Conservation (phyloP, 2,329 filamentous ascomycete species). For the Talaromyces sp. region DNA sequence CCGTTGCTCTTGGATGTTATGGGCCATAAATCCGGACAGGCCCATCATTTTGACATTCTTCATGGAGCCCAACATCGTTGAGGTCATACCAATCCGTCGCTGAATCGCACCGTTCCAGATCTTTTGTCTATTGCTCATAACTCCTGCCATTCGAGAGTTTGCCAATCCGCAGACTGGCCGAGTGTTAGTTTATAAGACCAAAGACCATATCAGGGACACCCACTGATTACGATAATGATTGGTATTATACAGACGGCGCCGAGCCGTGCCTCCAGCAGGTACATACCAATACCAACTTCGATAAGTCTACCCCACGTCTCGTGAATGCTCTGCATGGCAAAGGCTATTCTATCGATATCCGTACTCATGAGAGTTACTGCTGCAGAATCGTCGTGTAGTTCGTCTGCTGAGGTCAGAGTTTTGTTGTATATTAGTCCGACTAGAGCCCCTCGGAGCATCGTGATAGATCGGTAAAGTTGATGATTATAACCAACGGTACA, state of each 20-base stretch:
- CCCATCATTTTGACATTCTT: slow-evolving; percentile 46
- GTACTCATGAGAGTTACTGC: slow-evolving; percentile 50
- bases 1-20: neutral
- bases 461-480: slow-evolving; percentile 32
- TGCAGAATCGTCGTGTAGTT: slow-evolving; percentile 29
- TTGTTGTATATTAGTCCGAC: slow-evolving; percentile 9
- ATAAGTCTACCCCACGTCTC: slow-evolving; percentile 47
- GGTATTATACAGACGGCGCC: slow-evolving; percentile 2
- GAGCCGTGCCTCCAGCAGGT: neutral
- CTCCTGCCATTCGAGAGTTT: neutral
- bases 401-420: neutral
- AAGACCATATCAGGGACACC: neutral
- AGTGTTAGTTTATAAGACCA: slow-evolving; percentile 26
- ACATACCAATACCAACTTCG: slow-evolving; percentile 40
- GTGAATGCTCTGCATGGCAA: slow-evolving; percentile 43
- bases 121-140: neutral
- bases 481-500: slow-evolving; percentile 37
- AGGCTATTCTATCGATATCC: slow-evolving; percentile 45
- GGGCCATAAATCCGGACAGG: neutral
- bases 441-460: neutral
- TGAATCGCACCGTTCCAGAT: slow-evolving; percentile 44
- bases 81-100: slow-evolving; percentile 40
- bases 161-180: slow-evolving; percentile 3
- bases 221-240: neutral
- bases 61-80: slow-evolving; percentile 40